Conservation (phyloP, 2,329 filamentous ascomycete genomes). For the Claviceps lovelessii region DNA sequence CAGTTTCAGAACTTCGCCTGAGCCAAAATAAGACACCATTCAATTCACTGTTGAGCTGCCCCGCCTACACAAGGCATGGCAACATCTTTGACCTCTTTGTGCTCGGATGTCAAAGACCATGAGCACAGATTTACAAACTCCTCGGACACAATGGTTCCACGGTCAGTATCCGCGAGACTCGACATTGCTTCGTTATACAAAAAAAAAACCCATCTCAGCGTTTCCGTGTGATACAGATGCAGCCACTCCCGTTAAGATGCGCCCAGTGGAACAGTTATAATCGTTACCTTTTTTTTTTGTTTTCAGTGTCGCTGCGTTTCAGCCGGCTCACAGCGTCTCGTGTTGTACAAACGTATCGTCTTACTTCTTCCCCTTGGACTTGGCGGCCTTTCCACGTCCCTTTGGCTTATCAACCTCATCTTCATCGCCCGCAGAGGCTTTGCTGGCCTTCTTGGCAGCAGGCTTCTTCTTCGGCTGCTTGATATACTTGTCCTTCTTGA, state of each 20-base stretch:
- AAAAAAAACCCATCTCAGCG: not conserved
- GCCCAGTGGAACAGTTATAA: not conserved
- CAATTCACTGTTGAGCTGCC: too few species aligned
- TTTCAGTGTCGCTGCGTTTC: not conserved
- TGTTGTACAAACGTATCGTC: not conserved
- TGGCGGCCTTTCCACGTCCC: conserved; percentile 25
- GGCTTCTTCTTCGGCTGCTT: conserved; percentile 67
- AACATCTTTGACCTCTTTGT: not conserved
- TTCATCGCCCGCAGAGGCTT: conserved; percentile 35
- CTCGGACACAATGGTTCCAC: not conserved
- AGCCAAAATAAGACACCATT: not conserved
- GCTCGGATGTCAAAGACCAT: not conserved
- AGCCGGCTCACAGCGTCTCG: not conserved
- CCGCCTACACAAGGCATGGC: not conserved
- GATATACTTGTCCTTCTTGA: conserved; percentile 93
- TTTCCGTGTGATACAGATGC: not conserved
- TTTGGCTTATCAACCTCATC: conserved; percentile 41
- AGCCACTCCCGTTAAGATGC: not conserved
- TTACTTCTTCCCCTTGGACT: conserved; percentile 33
- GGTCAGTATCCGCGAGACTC: not conserved
- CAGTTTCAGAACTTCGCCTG: not conserved
- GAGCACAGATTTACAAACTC: too few species aligned
- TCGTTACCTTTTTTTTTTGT: not conserved
- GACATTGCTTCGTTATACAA: not conserved
- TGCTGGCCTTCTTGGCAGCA: conserved; percentile 27